Evolutionary conservation across 441 rosid species (phyloP), one percentile per base, ranked within the genome.

Genomic region (Pelargonium myrrhifolium): DNA sequence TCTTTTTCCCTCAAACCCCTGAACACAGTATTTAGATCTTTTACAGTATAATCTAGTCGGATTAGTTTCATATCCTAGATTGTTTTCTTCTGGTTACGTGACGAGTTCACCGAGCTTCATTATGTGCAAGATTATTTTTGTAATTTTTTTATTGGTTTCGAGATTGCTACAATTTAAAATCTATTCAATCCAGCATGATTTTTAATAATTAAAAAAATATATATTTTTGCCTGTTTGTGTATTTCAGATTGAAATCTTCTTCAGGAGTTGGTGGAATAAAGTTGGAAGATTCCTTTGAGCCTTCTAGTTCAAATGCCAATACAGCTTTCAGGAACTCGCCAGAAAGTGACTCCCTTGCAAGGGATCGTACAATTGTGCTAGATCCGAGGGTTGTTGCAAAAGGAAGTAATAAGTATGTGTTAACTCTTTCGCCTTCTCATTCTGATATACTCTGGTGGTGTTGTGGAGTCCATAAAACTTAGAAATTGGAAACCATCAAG

Each of bases 231-330:
- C 66, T 64, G 22, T 39, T 60, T 61, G 21, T 63, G 6, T 68
- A 59, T 71, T 80, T 64, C 89, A 92, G 98, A 76, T 79, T 87
- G n/a, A 87, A 86, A 75, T 78, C 89, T 62, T 88, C 90, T 3
- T 64, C 77, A 9, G 90, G 85, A 68, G 73, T 73, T 77, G 55
- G 76, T 77, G 89, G 87, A 66, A 78, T 84, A 58, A 86, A 87
- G 81, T 72, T 85, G 65, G 89, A 86, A 77, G 68, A 82, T 82
- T 65, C 89, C 63, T 78, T 80, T 28, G 89, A 85, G 80, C 83
- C 81, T 66, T 75, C 79, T 31, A 77, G 80, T 84, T 86, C 92
- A 71, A 79, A 82, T 78, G 76, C 77, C 31, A 68, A 80, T 77
- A 65, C 76, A 43, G 37, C 79, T 51, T 70, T 81, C 68, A 86